Conservation (phyloP, 768 basidiomycete species). For the Strobilomyces echinocephalus region DNA sequence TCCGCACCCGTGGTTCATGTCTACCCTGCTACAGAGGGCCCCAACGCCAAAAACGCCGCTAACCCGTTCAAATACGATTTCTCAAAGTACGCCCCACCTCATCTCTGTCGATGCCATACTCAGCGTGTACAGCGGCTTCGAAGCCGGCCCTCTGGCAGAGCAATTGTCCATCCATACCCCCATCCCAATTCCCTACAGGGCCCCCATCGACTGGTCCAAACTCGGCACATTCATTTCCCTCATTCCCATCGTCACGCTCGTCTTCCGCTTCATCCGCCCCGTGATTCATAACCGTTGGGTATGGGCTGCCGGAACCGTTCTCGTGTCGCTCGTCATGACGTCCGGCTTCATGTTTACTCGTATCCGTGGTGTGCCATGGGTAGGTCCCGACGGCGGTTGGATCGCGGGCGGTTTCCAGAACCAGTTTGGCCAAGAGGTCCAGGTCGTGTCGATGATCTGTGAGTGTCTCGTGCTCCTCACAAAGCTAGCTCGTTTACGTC, state of each 20-base stretch:
- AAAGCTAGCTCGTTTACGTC: background rate
- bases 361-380: slow-evolving; percentile 77
- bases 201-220: slow-evolving; percentile 71
- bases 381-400: slow-evolving; percentile 63
- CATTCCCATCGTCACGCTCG: slow-evolving; percentile 43
- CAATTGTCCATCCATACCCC: slow-evolving; percentile 74
- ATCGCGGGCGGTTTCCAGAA: slow-evolving; percentile 86
- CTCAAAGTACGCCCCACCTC: slow-evolving; percentile 47
- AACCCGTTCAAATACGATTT: slow-evolving; percentile 74
- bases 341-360: slow-evolving; percentile 96
- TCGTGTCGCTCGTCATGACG: slow-evolving; percentile 77
- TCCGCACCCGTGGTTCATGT: slow-evolving; percentile 83
- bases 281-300: slow-evolving; percentile 69
- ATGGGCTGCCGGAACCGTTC: slow-evolving; percentile 64
- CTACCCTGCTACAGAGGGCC: slow-evolving; percentile 69
- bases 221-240: slow-evolving; percentile 45
- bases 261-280: slow-evolving; percentile 58
- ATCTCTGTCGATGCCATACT: background rate
- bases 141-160: slow-evolving; percentile 68
- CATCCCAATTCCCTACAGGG: slow-evolving; percentile 72
- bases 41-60: slow-evolving; percentile 48
- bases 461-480: slow-evolving; percentile 31
- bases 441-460: slow-evolving; percentile 85
- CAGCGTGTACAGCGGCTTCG: slow-evolving; percentile 63
- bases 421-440: slow-evolving; percentile 90